Evolutionary conservation across 257 asterid species (phyloP).

Genomic region (Striga asiatica): DNA sequence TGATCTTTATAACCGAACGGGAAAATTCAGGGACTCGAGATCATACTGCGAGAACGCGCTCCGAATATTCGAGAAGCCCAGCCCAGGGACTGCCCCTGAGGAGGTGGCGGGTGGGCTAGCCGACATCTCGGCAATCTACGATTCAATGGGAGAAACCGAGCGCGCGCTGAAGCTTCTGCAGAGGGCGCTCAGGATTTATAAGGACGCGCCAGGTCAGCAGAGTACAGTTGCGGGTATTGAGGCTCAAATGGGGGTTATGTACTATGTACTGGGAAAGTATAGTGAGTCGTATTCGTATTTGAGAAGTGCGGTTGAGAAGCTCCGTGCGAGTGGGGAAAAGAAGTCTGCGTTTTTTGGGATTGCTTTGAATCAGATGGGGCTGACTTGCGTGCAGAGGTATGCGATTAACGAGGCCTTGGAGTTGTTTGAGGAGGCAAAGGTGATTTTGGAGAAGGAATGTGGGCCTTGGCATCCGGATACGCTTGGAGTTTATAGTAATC

Average conservation of each 20-base stretch:
- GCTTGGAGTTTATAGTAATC: slow-evolving; percentile 90
- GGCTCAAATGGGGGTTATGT: slow-evolving; percentile 89
- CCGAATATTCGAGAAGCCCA: slow-evolving; percentile 57
- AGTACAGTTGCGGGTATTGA: slow-evolving; percentile 80
- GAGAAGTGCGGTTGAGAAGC: slow-evolving; percentile 50
- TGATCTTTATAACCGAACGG: slow-evolving; percentile 71
- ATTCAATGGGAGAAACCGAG: slow-evolving; percentile 82
- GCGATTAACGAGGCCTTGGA: slow-evolving; percentile 72
- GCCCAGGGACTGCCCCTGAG: slow-evolving; percentile 74
- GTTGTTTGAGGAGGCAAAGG: slow-evolving; percentile 84
- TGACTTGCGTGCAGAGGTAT: slow-evolving; percentile 78
- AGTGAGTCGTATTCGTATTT: slow-evolving; percentile 59
- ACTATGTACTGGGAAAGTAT: slow-evolving; percentile 71
- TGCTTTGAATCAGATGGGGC: slow-evolving; percentile 89
- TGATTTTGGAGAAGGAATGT: slow-evolving; percentile 73
- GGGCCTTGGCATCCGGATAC: slow-evolving; percentile 93
- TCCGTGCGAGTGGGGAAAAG: slow-evolving; percentile 82
- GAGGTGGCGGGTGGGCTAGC: slow-evolving; percentile 85
- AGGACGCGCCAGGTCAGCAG: slow-evolving; percentile 84
- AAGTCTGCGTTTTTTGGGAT: slow-evolving; percentile 89
- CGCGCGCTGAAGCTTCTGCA: slow-evolving; percentile 69
- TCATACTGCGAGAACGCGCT: slow-evolving; percentile 89
- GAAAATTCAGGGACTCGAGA: slow-evolving; percentile 72
- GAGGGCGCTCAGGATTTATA: slow-evolving; percentile 80
- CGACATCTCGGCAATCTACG: slow-evolving; percentile 80